Percentiles rank a stretch among this genome's conserved stretches.
phyloP scores from a whole-genome alignment of 2,329 filamentous ascomycete species.

The Xylariaceae sp. region DNA sequence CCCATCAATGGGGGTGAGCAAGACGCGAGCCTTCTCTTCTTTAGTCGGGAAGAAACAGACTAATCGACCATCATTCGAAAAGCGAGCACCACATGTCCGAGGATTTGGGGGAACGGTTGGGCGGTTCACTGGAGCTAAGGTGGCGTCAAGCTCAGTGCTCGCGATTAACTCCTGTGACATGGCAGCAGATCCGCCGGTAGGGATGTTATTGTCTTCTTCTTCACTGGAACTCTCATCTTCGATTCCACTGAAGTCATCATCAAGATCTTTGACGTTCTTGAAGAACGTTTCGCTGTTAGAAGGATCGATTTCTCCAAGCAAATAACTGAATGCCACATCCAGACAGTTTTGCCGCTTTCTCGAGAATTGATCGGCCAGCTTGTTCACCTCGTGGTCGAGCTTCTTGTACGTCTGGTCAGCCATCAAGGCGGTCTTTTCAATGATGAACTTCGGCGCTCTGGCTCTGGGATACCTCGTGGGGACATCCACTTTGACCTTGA shows the following conservation, averaged over 20 bases:
- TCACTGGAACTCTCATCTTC: constrained; percentile 79
- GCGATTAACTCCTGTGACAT: constrained; percentile 59
- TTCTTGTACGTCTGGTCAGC: constrained; percentile 48
- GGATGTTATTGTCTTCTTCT: constrained; percentile 62
- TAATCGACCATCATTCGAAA: constrained; percentile 57
- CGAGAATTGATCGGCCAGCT: constrained; percentile 52
- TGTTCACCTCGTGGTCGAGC: constrained; percentile 51
- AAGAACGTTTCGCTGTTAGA: constrained; percentile 57
- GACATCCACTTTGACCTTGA: constrained; percentile 57
- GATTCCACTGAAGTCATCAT: constrained; percentile 51
- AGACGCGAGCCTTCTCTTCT: constrained; percentile 52
- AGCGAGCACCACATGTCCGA: constrained; percentile 55
- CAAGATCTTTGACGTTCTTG: constrained; percentile 59
- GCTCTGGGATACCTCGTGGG: constrained; percentile 54
- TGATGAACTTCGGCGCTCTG: constrained; percentile 52
- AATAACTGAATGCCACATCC: constrained; percentile 56
- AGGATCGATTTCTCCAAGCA: constrained; percentile 58
- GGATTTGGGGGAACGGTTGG: constrained; percentile 52
- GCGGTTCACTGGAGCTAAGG: constrained; percentile 47
- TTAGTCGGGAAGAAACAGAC: constrained; percentile 66
- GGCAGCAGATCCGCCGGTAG: constrained; percentile 48
- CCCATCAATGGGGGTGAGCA: constrained; percentile 43
- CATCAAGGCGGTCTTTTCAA: constrained; percentile 61
- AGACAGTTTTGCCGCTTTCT: constrained; percentile 57
- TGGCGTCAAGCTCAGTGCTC: constrained; percentile 49